Evolutionary conservation across 345 rosid genomes (phyloP), one percentile per base, ranked within the genome.

Genomic region (Aegle marmelos): DNA sequence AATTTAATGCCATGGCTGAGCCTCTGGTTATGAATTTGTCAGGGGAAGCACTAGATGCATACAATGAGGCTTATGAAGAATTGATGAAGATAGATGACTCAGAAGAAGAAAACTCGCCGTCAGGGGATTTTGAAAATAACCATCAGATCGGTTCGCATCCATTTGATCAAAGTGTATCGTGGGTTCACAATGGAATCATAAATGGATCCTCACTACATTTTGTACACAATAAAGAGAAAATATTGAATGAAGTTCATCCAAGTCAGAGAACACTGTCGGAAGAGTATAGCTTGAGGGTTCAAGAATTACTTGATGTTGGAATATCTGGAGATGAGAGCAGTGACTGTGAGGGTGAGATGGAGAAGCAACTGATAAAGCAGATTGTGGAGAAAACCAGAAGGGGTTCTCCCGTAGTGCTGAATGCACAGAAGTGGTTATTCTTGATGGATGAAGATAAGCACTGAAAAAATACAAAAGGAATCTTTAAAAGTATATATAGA

Each of bases 301-400:
- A 85, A 79, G 87, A 83, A 73, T 80, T 83, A 66, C 67, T 85
- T 59, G 82, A 83, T 77, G 74, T 79, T 64, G 82, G 79, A 22
- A 71, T 73, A 14, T 86, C 82, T 25, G 93, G 87, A 66, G 89
- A 88, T 28, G 90, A 90, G 71, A 77, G 76, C 68, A 88, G 92
- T 14, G 87, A 87, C 61, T 80, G 75, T 24, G 90, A 87, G 68
- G 91, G 78, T 71, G 96, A 91, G 77, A 82, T 86, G 81, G 93
- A 89, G 89, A 88, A 86, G 86, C 86, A 82, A 68, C 73, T 95
- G 81, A 95, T 95, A 72, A 85, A 90, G 82, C 96, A 92, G 80
- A 90, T 93, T 80, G 91, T 93, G 69, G 97, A 95, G 88, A 89
- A 89, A 83, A 89, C 91, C 71, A 95, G 86, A 86, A 89, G 85